Conservation (phyloP, 805 yeast species). For the Candida pseudofarinosa region DNA sequence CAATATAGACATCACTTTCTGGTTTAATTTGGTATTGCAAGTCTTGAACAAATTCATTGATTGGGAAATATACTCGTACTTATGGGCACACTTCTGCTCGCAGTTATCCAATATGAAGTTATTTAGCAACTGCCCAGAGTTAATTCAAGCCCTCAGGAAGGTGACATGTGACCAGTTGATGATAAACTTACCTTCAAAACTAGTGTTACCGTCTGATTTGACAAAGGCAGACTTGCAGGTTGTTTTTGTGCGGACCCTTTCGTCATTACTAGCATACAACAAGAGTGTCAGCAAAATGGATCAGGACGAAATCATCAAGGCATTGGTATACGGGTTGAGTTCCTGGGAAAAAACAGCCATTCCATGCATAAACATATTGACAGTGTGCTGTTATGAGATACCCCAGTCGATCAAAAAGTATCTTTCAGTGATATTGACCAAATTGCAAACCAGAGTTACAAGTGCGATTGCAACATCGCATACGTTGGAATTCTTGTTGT, state of each 20-base stretch:
- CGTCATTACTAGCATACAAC: conserved; percentile 61
- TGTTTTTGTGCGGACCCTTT: conserved; percentile 56
- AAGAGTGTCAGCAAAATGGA: conserved; percentile 49
- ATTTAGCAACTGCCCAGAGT: conserved; percentile 38
- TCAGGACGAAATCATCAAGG: conserved; percentile 58
- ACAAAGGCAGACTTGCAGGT: conserved; percentile 63
- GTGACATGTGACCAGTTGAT: conserved; percentile 59
- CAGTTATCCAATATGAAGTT: conserved; percentile 59
- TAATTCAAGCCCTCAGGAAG: conserved; percentile 38
- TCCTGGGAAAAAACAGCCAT: conserved; percentile 78
- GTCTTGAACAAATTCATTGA: conserved; percentile 50
- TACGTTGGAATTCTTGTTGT: conserved; percentile 67
- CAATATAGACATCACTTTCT: conserved; percentile 41
- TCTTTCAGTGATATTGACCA: conserved; percentile 64
- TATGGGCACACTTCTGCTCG: conserved; percentile 65
- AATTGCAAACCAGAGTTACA: conserved; percentile 70
- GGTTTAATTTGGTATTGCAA: conserved; percentile 49
- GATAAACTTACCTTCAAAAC: conserved; percentile 41
- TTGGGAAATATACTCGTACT: conserved; percentile 70
- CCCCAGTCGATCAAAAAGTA: conserved; percentile 70
- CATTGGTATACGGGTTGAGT: conserved; percentile 57
- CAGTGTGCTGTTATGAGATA: conserved; percentile 75
- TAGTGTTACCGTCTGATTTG: conserved; percentile 41
- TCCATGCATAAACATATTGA: conserved; percentile 72
- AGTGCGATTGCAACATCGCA: conserved; percentile 66